A percentile compares a stretch with the other conserved stretches of the same genome.
These are phyloP conservation scores for Penicillium sp. DNA, from an alignment of 2,329 filamentous ascomycete genomes.

Conservation along the genomic window DNA sequence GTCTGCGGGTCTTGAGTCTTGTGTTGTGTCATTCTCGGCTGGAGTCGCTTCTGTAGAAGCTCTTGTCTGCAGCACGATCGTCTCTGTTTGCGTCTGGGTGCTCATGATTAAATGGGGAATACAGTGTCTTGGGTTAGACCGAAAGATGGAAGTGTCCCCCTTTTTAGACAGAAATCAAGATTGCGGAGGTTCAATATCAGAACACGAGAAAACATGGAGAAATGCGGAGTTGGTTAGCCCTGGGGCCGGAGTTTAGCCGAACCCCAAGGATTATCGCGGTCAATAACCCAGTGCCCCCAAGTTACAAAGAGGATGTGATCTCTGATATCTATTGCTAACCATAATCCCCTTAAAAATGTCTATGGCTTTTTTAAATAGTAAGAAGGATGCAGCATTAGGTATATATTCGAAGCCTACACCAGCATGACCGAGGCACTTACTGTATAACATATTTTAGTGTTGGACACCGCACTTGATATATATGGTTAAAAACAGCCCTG, in stretches of 20 bases:
- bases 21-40: not conserved
- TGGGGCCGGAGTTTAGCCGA: not conserved
- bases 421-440: not conserved
- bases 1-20: not conserved
- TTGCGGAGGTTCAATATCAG: not conserved
- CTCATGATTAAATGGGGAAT: conserved; percentile 3
- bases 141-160: no score
- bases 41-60: not conserved
- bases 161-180: not conserved
- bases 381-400: not conserved
- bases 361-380: not conserved
- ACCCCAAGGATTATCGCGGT: no score
- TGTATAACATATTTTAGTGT: not conserved
- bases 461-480: not conserved
- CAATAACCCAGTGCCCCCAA: not conserved
- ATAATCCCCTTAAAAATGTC: no score
- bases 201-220: not conserved
- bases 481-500: not conserved
- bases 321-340: not conserved
- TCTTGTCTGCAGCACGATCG: conserved; percentile 6
- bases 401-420: not conserved
- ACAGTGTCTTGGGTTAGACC: not conserved
- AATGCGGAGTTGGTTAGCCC: not conserved
- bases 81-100: conserved; percentile 10
- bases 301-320: not conserved